phyloP scores from a whole-genome alignment of 1,284 basidiomycete genomes.

The Coniophora puteana region DNA sequence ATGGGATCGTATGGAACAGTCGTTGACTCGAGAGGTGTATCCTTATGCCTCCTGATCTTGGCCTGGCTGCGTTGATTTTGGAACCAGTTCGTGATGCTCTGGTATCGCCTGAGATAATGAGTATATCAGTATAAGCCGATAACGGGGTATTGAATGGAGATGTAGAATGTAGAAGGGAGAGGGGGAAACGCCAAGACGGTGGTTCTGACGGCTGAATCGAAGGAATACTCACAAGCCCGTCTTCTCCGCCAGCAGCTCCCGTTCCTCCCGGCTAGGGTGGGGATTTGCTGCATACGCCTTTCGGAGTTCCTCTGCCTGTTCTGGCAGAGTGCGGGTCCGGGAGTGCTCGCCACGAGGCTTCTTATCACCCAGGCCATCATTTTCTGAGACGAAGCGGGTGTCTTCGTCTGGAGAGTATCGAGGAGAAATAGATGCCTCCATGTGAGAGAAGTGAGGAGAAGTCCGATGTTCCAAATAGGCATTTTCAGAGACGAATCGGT shows the following conservation, averaged over 20 bases:
- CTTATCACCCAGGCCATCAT: conserved; percentile 26
- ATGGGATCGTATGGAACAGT: conserved; percentile 17
- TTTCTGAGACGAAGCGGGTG: conserved; percentile 33
- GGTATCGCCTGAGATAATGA: conserved; percentile 53
- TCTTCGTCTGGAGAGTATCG: conserved; percentile 30
- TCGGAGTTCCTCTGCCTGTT: conserved; percentile 64
- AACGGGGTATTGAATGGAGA: conserved; percentile 5
- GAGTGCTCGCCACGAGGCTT: conserved; percentile 25
- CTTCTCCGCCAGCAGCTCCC: conserved; percentile 56
- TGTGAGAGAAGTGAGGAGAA: background rate
- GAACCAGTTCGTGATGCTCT: conserved; percentile 80
- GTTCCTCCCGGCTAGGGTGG: conserved; percentile 64
- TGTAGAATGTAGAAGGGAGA: conserved; percentile 12
- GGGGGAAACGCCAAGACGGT: conserved; percentile 17
- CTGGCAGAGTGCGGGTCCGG: conserved; percentile 56
- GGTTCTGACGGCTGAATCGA: conserved; percentile 19
- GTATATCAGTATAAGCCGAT: conserved; percentile 16
- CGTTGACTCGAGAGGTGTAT: conserved; percentile 37
- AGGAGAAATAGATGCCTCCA: conserved; percentile 10
- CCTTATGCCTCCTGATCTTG: conserved; percentile 59
- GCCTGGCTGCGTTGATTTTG: conserved; percentile 76
- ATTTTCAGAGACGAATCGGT: conserved; percentile 31
- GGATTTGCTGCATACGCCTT: conserved; percentile 57
- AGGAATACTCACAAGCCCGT: conserved; percentile 64
- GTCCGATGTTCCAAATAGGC: conserved; percentile 6